Base-by-base conservation (phyloP, 1,139 yeast genomes). In the Chernovozyma aurita region DNA sequence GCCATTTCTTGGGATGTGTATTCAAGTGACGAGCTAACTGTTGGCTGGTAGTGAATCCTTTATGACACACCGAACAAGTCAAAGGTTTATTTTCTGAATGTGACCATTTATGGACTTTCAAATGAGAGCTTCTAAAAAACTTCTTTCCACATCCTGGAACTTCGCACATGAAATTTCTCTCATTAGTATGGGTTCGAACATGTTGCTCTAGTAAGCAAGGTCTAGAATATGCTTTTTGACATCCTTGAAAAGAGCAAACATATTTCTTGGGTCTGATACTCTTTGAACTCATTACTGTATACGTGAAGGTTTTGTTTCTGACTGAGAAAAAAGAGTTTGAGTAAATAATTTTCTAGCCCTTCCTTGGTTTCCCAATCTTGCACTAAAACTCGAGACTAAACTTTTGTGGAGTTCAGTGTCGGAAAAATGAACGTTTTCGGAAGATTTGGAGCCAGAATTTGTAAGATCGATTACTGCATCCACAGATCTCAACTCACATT, bases 211-310 rank as follows among this genome's bases (percentile, higher is more conserved):
- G 43, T 4, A 49, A 44, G 9, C 42, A 32, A 3, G 53, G 53
- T 18, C 50, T 32, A 28, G 38, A 38, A 27, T 49, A 49, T 7
- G 45, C 42, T 34, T 47, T 42, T 58, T 57, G 22, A 64, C 64
- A 26, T 59, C 42, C 48, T 14, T 41, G 40, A 24, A 38, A 37
- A 3, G 38, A 12, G 28, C 50, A 48, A 6, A 30, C n/a, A 35
- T 44, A 43, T 27, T 32, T 39, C 28, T 46, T 47, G 3, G 32
- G 26, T 15, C 33, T 13, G 6, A 26, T 26, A 16, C 11, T 11
- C 11, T 26, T 26, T 12, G 28, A 7, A 16, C 28, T 26, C 28
- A 26, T 26, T 20, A 7, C 22, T 7, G 22, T n/a, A n/a, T n/a
- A n/a, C n/a, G n/a, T n/a, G n/a, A n/a, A n/a, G n/a, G n/a, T n/a